Conservation (phyloP, 2,329 filamentous ascomycete genomes). For the Paecilomyces fulvus region DNA sequence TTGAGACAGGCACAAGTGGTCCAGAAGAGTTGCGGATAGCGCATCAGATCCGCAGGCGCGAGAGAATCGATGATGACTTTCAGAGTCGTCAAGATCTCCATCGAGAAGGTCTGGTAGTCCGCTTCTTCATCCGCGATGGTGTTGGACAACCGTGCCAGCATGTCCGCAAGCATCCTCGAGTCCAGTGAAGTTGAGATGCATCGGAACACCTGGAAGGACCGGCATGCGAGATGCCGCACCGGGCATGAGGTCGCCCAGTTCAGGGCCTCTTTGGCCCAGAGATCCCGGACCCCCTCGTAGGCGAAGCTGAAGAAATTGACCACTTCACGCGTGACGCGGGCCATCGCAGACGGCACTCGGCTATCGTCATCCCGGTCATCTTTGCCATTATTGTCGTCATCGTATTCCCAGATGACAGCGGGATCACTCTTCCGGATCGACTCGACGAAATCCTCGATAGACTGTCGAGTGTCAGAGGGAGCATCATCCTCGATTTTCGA, state of each 20-base stretch:
- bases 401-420: slow-evolving; percentile 86
- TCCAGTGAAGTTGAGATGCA: slow-evolving; percentile 88
- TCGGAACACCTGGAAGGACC: slow-evolving; percentile 94
- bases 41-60: slow-evolving; percentile 66
- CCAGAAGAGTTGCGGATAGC: slow-evolving; percentile 97
- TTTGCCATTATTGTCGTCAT: slow-evolving; percentile 83
- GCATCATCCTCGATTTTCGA: slow-evolving; percentile 64
- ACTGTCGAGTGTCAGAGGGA: slow-evolving; percentile 58
- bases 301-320: slow-evolving; percentile 76
- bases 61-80: slow-evolving; percentile 85
- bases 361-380: slow-evolving; percentile 62
- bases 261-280: slow-evolving; percentile 83
- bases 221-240: slow-evolving; percentile 86
- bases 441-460: slow-evolving; percentile 83
- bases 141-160: slow-evolving; percentile 90
- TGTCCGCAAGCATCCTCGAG: slow-evolving; percentile 90
- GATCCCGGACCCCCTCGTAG: slow-evolving; percentile 78
- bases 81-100: slow-evolving; percentile 93
- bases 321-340: slow-evolving; percentile 70
- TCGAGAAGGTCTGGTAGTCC: slow-evolving; percentile 93
- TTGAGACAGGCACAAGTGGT: slow-evolving; percentile 93
- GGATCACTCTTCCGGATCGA: slow-evolving; percentile 74
- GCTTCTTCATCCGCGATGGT: slow-evolving; percentile 92
- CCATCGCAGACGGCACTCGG: slow-evolving; percentile 83
- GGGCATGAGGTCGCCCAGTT: slow-evolving; percentile 97